Base-by-base conservation (phyloP, 805 yeast species). In the Clavispora fructus region DNA sequence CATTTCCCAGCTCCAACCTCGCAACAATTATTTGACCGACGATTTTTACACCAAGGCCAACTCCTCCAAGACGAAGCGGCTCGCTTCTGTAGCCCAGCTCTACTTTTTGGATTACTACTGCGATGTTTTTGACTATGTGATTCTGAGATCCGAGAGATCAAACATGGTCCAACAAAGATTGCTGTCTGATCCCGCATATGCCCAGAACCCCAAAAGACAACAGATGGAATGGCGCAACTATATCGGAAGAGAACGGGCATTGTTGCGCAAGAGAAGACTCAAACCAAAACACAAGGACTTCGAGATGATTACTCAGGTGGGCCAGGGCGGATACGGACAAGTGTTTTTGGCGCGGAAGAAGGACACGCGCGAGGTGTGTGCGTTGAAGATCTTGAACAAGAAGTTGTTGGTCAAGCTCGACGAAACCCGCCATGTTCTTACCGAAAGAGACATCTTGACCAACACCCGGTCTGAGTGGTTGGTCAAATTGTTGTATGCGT, bases 241-340 rank as follows among this genome's bases (percentile, higher is more conserved):
- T 61, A 71, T 81, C 14, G 88, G 92, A 11, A 78, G 92, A 46
- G 99, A 94, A 66, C 75, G 95, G 39, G 88, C 88, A 8, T 77
- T 82, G 42, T 72, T 94, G 57, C 79, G 99, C 55, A 89, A 89
- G 63, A 79, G 97, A 61, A 79, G 99, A 62, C 75, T 89, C 48
- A 88, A 89, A 65, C 96, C 97, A 31, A 87, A 85, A 63, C 94
- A 91, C 62, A 91, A 91, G 56, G 99, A 94, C 65, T 94, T 94
- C 63, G 95, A 90, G 62, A 87, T 92, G 74, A 85, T 94, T 54
- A 94, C 99, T 1, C 99, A 94, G 70, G 97, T 94, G 29, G 99
- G 99, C 12, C 99, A 94, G 71, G 99, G 99, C 61, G 99, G 99
- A 3, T 94, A 94, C 62, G 99, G 99, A 23, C 97, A 94, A 68